Base-by-base conservation (phyloP, 2,329 filamentous ascomycete genomes). In the Myriosclerotinia scirpicola region DNA sequence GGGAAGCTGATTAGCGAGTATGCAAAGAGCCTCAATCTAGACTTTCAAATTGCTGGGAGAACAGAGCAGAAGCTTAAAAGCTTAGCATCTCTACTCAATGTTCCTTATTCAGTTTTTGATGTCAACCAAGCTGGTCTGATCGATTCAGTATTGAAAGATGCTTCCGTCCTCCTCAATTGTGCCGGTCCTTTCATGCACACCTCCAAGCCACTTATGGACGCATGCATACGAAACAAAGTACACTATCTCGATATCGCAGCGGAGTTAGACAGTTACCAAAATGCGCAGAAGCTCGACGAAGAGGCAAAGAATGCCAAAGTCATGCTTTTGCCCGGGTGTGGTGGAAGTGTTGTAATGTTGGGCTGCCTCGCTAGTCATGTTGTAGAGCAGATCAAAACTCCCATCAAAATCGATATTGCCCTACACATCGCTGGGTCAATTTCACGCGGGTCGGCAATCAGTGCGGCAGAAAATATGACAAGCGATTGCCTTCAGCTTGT, bases 371-470 rank as follows among this genome's bases (percentile, higher is more conserved):
- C 50, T 22, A 30, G 50, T 30, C 50, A 53, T 30, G 14, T 53
- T 11, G 30, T 53, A 22, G 50, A 53, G 50, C 30, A n/a, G 12
- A 30, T 53, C 14, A 30, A 30, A 53, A n/a, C 8, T 53, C 50
- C 50, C 30, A 30, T 30, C 50, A 53, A 20, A 30, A 53, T 53
- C 12, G 50, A 53, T 30, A 53, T 53, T 22, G 50, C 50, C 30
- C 30, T 53, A 12, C 50, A 53, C 50, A 11, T 53, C n/a, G 50
- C 50, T 22, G 50, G 50, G 12, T 53, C n/a, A n/a, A 30, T 53
- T 15, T 53, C 50, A 53, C 50, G 50, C n/a, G 50, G 50, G n/a
- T 53, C 50, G 30, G 50, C 50, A 53, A 53, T 53, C 30, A 53
- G 50, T 30, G 50, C 50, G 6, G 50, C 50, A 30, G 50, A 22